Base-by-base conservation (phyloP, 768 basidiomycete species). In the Leucocoprinus sp. region DNA sequence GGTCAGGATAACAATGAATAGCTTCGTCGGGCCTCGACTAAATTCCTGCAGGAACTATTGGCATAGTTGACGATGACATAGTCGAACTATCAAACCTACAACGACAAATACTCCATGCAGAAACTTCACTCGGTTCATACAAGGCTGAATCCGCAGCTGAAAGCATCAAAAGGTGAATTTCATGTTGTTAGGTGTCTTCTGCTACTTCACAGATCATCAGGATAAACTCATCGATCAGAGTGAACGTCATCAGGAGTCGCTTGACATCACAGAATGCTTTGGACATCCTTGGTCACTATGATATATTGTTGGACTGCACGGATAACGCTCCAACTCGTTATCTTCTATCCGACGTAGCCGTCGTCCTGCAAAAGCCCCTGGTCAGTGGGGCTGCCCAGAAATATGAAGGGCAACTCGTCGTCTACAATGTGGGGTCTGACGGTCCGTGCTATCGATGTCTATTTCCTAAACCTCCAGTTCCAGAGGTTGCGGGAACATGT, bases 371-470 rank as follows among this genome's bases (percentile, higher is more conserved):
- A n/a, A 87, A 81, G 37, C 85, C 90, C 11, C 80, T 98, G 29
- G 83, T 98, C 28, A 90, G 87, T 47, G 95, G 95, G 6, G 96
- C 93, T 1, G 96, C 96, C 0, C 89, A 89, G 57, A 77, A 77
- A 54, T 84, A 74, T 54, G 87, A 90, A 50, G 89, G 89, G 0
- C 89, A 91, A 58, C 70, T 92, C 4, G 83, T 78, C 55, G 68
- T 76, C 11, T 92, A 88, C 60, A 88, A 90, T 57, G 63, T 82
- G 3, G 78, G 73, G 5, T 61, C 66, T 15, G 64, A 75, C 22
- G 83, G 91, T 1, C 93, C 93, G 0, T 99, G 96, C 63, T 97
- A 95, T 62, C 76, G 96, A 12, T 98, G 96, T 60, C 63, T 98
- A 34, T 98, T 93, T 61, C 93, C 95, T 0, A 76, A 71, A 42